A percentile compares a stretch with the other conserved stretches of the same genome.
phyloP scores from a whole-genome alignment of 169 alveolate species.

The Cryptosporidium ubiquitum region DNA sequence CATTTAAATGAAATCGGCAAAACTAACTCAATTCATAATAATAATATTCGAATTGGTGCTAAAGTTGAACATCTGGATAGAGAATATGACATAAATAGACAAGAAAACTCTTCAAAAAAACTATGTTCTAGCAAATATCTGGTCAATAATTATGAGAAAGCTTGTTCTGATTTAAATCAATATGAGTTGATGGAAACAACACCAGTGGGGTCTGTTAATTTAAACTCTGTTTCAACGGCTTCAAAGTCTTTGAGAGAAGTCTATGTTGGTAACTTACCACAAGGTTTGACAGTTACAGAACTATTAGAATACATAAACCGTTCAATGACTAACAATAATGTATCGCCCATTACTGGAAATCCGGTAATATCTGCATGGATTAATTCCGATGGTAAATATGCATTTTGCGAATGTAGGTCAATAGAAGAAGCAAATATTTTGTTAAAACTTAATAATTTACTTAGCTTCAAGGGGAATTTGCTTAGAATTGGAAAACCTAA shows the following conservation, averaged over 20 bases:
- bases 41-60: neutral
- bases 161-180: neutral
- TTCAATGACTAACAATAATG: constrained; percentile 78
- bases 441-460: constrained; percentile 77
- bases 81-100: neutral
- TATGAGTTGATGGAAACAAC: neutral
- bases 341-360: constrained; percentile 74
- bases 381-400: constrained; percentile 93
- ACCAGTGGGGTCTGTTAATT: neutral
- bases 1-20: neutral
- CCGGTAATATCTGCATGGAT: constrained; percentile 94
- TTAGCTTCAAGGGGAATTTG: constrained; percentile 46
- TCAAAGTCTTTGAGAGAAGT: constrained; percentile 84
- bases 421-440: constrained; percentile 92
- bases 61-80: neutral
- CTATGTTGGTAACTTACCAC: constrained; percentile 87
- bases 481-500: constrained; percentile 64
- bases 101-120: neutral
- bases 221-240: neutral
- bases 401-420: constrained; percentile 94
- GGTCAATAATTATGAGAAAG: neutral
- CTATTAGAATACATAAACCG: constrained; percentile 84
- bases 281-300: constrained; percentile 81
- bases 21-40: neutral
- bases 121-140: neutral